Conservation (phyloP, 2,329 filamentous ascomycete species). For the Tricladium varicosporioides region DNA sequence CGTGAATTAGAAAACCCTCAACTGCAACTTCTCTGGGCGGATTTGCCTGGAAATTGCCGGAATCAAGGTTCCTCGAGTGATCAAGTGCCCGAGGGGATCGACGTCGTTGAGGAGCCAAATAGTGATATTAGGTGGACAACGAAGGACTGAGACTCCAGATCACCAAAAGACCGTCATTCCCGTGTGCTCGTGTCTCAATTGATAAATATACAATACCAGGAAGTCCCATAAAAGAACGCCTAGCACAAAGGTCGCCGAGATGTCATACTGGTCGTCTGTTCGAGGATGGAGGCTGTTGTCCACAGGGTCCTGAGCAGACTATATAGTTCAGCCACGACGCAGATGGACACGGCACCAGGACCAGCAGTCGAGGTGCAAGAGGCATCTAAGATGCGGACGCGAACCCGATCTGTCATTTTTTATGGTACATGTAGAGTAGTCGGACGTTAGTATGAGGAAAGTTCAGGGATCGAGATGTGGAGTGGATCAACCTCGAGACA, state of each 20-base stretch:
- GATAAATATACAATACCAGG: slow-evolving; percentile 28
- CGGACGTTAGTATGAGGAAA: slow-evolving; percentile 24
- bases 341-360: slow-evolving; percentile 16
- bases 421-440: slow-evolving; percentile 19
- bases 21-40: slow-evolving; percentile 3
- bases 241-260: slow-evolving; percentile 27
- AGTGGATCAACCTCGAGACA: slow-evolving; percentile 23
- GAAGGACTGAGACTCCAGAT: slow-evolving; percentile 26
- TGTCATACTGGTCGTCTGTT: slow-evolving; percentile 20
- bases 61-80: too few species aligned
- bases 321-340: slow-evolving; percentile 27
- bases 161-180: slow-evolving; percentile 26
- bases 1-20: slow-evolving; percentile 22
- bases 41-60: too few species aligned
- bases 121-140: slow-evolving; percentile 11
- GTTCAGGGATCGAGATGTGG: slow-evolving; percentile 24
- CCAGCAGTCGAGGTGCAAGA: slow-evolving; percentile 20
- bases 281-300: slow-evolving; percentile 10
- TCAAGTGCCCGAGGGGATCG: not conserved
- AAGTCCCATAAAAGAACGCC: slow-evolving; percentile 20
- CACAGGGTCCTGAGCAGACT: slow-evolving; percentile 23
- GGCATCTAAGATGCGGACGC: slow-evolving; percentile 18
- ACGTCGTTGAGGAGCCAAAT: not conserved
- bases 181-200: slow-evolving; percentile 23
- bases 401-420: slow-evolving; percentile 31